Percentiles rank a stretch among this genome's conserved stretches.
phyloP scores from a whole-genome alignment of 495 filamentous ascomycete genomes.

The Pseudomonodictys pantanalensis region DNA sequence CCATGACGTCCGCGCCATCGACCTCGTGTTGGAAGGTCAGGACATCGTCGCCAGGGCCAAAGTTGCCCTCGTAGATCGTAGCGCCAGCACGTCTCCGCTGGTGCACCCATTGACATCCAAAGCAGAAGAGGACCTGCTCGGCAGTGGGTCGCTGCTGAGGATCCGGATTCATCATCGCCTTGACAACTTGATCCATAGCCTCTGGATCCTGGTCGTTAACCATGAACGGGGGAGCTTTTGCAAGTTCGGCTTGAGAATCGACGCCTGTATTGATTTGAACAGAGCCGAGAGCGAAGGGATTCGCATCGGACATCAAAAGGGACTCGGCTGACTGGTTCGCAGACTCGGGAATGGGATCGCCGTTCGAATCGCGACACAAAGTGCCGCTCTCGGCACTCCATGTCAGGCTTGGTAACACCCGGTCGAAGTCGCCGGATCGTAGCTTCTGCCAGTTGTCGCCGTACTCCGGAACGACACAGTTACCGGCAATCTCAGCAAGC shows the following conservation, averaged over 20 bases:
- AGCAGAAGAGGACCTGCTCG: conserved; percentile 63
- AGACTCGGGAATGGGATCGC: conserved; percentile 52
- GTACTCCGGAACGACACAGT: conserved; percentile 87
- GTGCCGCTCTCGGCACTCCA: conserved; percentile 63
- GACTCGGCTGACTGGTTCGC: conserved; percentile 13
- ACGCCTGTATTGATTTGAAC: conserved; percentile 28
- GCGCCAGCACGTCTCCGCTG: conserved; percentile 74
- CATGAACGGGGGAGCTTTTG: conserved; percentile 84
- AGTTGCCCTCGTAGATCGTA: conserved; percentile 91
- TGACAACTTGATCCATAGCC: conserved; percentile 79
- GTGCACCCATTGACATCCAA: conserved; percentile 73
- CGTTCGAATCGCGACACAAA: conserved; percentile 70
- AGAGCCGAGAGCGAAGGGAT: conserved; percentile 1
- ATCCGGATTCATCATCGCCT: conserved; percentile 79
- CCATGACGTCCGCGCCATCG: conserved; percentile 68
- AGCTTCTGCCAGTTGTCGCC: conserved; percentile 85
- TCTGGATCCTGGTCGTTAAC: conserved; percentile 61
- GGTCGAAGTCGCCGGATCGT: conserved; percentile 73
- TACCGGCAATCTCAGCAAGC: conserved; percentile 88
- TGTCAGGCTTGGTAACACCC: conserved; percentile 78
- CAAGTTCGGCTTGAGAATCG: conserved; percentile 60
- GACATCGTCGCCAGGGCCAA: conserved; percentile 78
- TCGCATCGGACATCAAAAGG: conserved; percentile 19
- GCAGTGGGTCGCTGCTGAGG: conserved; percentile 71
- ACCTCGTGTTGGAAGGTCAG: conserved; percentile 48